Evolutionary conservation across 345 rosid genomes (phyloP), one percentile per base, ranked within the genome.

Genomic region (Camelina sativa): DNA sequence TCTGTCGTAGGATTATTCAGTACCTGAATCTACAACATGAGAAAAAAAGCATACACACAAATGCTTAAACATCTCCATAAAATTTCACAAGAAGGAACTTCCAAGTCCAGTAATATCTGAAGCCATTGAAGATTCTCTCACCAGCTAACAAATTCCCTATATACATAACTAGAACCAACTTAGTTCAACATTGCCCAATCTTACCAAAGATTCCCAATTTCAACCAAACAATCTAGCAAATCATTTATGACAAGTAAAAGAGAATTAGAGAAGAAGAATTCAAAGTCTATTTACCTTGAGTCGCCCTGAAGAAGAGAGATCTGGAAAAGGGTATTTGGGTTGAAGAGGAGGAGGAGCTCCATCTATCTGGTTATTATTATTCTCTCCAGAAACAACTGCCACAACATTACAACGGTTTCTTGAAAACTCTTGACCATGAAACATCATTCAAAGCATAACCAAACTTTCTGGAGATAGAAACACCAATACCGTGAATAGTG

Each of bases 371-470:
- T 80, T 20, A 20, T 20, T 20, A 20, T 20, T 10, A 82, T 83
- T 85, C 69, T 84, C 85, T 17, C 92, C 85, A 75, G 84, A 86
- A 40, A 82, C 72, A 80, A 89, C 91, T 40, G 96, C 96, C 73
- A 96, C 86, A 57, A 92, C 87, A 82, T 85, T 83, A 81, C 98
- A 96, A 81, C 85, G 90, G 84, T 85, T 89, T 82, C 97, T 89
- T 71, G 88, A 87, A 83, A 92, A 84, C 80, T 93, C 88, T 90
- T 89, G 97, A 73, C 87, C 89, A 86, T 86, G 91, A 89, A 87
- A 89, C 98, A 95, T 95, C 93, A 84, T 92, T 80, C 76, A 70
- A 74, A 71, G 81, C 92, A 88, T 88, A 53, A 84, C 92, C 22
- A 85, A 72, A 74, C 75, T 57, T 46, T 6, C 37, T 34, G n/a